Evolutionary conservation across 2,329 filamentous ascomycete genomes (phyloP).

Genomic region (Colletotrichum agaves): DNA sequence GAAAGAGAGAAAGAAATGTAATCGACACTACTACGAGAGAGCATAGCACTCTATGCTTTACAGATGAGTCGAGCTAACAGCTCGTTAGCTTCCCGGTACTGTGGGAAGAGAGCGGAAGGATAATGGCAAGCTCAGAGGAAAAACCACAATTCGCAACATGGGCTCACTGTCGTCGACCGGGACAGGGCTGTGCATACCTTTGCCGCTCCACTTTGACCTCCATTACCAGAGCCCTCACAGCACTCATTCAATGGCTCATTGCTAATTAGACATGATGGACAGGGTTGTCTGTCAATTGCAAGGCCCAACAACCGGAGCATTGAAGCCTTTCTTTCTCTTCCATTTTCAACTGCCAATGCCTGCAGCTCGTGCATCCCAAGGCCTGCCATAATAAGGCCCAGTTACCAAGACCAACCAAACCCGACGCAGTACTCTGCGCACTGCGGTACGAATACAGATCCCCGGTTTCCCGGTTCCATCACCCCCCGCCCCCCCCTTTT

Average conservation of each 20-base stretch:
- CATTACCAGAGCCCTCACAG: background rate
- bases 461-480: constrained; percentile 34
- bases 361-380: no score
- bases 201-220: constrained; percentile 1
- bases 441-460: constrained; percentile 13
- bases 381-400: no score
- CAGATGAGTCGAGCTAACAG: background rate
- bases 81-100: background rate
- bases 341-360: background rate
- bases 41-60: background rate
- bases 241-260: no score
- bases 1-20: background rate
- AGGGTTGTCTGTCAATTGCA: no score
- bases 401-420: background rate
- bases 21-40: background rate
- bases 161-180: background rate
- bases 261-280: background rate
- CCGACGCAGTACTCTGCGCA: background rate
- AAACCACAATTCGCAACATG: no score
- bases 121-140: background rate
- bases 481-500: constrained; percentile 27
- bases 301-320: no score
- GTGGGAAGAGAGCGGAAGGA: background rate
- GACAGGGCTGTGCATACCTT: background rate
- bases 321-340: background rate